A percentile compares a stretch with the other conserved stretches of the same genome.
These are phyloP conservation scores for Phaeosphaeriaceae sp. DNA, from an alignment of 2,329 filamentous ascomycete species.

Conservation along the genomic window DNA sequence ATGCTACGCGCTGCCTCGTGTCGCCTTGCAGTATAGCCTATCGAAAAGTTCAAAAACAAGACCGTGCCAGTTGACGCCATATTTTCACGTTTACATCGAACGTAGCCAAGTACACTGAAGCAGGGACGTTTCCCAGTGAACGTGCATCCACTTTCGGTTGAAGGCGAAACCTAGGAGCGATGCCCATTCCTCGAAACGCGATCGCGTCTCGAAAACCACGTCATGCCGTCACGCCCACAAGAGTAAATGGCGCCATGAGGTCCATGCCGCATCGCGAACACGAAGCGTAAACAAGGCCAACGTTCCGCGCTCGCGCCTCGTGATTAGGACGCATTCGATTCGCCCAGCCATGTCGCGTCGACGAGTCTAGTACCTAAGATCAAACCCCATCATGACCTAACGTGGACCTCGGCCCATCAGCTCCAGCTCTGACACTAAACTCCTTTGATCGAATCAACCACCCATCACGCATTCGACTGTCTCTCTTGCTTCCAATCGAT, in stretches of 20 bases:
- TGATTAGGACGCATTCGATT: not conserved
- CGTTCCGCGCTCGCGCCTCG: conserved; percentile 1
- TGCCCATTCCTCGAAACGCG: not conserved
- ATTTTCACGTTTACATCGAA: not conserved
- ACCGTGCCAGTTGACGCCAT: not conserved
- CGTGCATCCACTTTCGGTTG: not conserved
- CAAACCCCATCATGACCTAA: too few species aligned
- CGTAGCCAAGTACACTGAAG: not conserved
- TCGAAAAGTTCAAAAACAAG: conserved; percentile 5
- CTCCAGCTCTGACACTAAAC: not conserved
- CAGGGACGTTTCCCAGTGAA: not conserved
- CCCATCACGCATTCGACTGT: not conserved
- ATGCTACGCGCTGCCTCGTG: conserved; percentile 19
- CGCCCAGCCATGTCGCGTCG: not conserved
- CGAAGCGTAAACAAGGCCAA: conserved; percentile 8
- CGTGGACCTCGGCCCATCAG: not conserved
- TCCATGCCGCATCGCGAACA: not conserved
- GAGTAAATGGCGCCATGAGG: not conserved
- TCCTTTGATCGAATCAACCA: not conserved
- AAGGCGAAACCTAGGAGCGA: not conserved
- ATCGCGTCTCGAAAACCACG: not conserved
- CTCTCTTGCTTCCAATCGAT: too few species aligned
- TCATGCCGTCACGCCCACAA: not conserved
- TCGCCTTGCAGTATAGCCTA: conserved; percentile 28
- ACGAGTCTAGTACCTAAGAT: not conserved